Evolutionary conservation across 805 yeast genomes (phyloP).

Genomic region (Sungouiella thailandica): DNA sequence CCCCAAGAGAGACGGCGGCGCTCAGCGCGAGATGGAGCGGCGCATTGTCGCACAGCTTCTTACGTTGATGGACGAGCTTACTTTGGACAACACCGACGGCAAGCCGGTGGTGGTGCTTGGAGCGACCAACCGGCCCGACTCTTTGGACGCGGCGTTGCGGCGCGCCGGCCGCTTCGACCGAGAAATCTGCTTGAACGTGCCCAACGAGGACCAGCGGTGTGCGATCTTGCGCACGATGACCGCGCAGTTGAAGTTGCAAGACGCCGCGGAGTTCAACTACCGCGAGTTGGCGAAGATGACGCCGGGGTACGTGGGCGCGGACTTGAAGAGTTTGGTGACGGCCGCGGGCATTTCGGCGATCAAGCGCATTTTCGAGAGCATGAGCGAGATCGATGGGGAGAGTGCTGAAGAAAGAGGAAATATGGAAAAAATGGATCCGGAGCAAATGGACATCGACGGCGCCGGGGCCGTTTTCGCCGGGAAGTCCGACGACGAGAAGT

Average conservation of each 20-base stretch:
- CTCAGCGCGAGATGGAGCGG: slow-evolving; percentile 96
- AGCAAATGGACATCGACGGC: slow-evolving; percentile 32
- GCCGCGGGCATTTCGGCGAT: slow-evolving; percentile 96
- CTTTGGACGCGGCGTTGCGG: slow-evolving; percentile 88
- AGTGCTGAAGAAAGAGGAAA: slow-evolving; percentile 12
- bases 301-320: slow-evolving; percentile 98
- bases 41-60: slow-evolving; percentile 93
- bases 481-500: slow-evolving; percentile 31
- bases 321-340: slow-evolving; percentile 84
- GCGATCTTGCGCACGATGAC: slow-evolving; percentile 77
- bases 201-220: slow-evolving; percentile 76
- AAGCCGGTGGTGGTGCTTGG: slow-evolving; percentile 93
- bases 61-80: slow-evolving; percentile 90
- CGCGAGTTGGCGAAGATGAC: slow-evolving; percentile 78
- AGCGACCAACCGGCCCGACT: slow-evolving; percentile 95
- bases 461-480: slow-evolving; percentile 20
- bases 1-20: slow-evolving; percentile 92
- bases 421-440: too few species aligned
- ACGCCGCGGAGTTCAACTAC: slow-evolving; percentile 60
- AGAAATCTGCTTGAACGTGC: slow-evolving; percentile 93
- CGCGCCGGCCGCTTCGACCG: slow-evolving; percentile 96
- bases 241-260: slow-evolving; percentile 50
- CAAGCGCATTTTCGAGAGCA: slow-evolving; percentile 74
- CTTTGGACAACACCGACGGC: slow-evolving; percentile 84
- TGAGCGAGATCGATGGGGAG: slow-evolving; percentile 40